Evolutionary conservation across 768 basidiomycete genomes (phyloP).

Genomic region (Arthromyces matolae): DNA sequence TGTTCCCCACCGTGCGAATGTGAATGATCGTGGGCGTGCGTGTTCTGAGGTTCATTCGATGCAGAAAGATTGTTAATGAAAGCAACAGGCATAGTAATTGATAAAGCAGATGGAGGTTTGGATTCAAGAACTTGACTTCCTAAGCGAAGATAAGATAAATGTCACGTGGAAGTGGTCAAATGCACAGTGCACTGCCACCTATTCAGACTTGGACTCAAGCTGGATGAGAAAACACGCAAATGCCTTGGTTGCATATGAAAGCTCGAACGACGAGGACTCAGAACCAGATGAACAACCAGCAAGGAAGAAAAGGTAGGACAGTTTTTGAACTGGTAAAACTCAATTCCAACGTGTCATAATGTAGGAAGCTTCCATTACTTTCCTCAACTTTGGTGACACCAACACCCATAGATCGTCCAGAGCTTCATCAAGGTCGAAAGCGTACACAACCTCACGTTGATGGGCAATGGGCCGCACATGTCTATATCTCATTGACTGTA

Average conservation of each 20-base stretch:
- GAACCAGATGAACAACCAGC: slow-evolving; percentile 14
- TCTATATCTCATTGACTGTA: slow-evolving; percentile 65
- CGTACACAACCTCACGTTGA: slow-evolving; percentile 77
- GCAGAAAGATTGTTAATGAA: slow-evolving; percentile 67
- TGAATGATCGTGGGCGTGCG: slow-evolving; percentile 50
- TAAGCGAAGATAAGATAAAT: too few species aligned
- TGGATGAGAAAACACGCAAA: slow-evolving; percentile 35
- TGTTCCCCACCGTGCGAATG: slow-evolving; percentile 73
- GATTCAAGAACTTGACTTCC: background rate
- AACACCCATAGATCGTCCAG: slow-evolving; percentile 66
- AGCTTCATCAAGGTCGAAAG: slow-evolving; percentile 79
- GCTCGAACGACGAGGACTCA: slow-evolving; percentile 44
- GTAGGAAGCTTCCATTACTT: slow-evolving; percentile 62
- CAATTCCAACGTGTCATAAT: background rate
- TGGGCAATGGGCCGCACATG: slow-evolving; percentile 80
- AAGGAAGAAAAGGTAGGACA: slow-evolving; percentile 40
- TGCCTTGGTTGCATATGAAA: slow-evolving; percentile 45
- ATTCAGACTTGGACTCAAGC: background rate
- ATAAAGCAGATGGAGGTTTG: background rate
- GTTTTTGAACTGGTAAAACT: background rate
- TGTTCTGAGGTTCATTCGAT: slow-evolving; percentile 26
- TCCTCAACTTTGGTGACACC: slow-evolving; percentile 43
- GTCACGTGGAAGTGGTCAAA: too few species aligned
- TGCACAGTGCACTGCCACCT: too few species aligned
- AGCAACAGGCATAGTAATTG: slow-evolving; percentile 54